Evolutionary conservation across 2,329 filamentous ascomycete species (phyloP), one percentile per base, ranked within the genome.

Genomic region (Trichoderma asperellum): DNA sequence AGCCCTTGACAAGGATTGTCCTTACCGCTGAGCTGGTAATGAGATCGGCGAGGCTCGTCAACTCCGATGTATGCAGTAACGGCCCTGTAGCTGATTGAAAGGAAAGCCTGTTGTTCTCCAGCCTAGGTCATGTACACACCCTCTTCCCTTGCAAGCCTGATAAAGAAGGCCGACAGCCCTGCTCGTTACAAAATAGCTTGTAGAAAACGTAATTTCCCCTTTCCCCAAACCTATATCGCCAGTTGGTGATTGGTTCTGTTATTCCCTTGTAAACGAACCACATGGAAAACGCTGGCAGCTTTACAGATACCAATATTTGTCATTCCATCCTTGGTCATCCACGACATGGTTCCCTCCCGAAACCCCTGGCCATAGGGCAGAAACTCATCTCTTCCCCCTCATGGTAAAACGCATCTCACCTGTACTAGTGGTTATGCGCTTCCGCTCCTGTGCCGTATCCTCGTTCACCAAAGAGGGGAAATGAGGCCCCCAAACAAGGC

Each of bases 31-130:
- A n/a, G 29, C 37, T 62, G 43, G 59, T 62, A 62, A 52, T 52
- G 59, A 62, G 40, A 62, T 61, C 58, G 37, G 58, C 59, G 32
- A 49, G 47, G n/a, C 40, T 53, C 47, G 43, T 40, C 61, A 49
- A 40, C 18, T 16, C 61, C 21, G 27, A 35, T 43, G 32, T 32
- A 32, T 24, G 16, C n/a, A 49, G 18, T 14, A 49, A 49, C 24
- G 61, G 61, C 53, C 12, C 47, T 34, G 52, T 18, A 21, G 60
- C 47, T 63, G 60, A n/a, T 40, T 63, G 60, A 49, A 53, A 63
- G 60, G 24, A 63, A 24, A 35, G 58, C 5, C 16, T 32, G 24
- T 18, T 24, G n/a, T 43, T 29, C 58, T 29, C 37, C 37, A 35
- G 58, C 37, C 18, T n/a, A 49, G 21, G n/a, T 24, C 8, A 49